phyloP scores from a whole-genome alignment of 2,329 filamentous ascomycete species.

The Sporothrix sp. region DNA sequence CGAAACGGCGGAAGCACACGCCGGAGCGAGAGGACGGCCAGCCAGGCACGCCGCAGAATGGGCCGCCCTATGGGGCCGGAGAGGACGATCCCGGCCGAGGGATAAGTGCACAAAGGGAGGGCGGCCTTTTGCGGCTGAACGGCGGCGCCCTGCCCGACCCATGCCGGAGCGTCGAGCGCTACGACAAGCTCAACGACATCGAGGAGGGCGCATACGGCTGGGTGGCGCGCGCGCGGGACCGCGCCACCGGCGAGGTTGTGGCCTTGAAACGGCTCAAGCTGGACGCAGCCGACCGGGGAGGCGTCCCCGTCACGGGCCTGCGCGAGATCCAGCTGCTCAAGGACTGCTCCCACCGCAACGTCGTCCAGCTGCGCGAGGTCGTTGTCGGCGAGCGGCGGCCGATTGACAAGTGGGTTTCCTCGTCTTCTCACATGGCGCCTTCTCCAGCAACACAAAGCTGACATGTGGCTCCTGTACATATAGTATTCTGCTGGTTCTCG shows the following conservation, averaged over 20 bases:
- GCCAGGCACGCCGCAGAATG: constrained; percentile 20
- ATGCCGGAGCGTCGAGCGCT: constrained; percentile 73
- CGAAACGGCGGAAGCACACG: constrained; percentile 52
- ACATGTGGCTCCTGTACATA: too few relatives aligned
- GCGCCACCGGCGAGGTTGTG: constrained; percentile 66
- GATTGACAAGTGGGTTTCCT: constrained; percentile 40
- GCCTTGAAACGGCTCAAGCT: constrained; percentile 92
- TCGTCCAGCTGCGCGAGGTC: constrained; percentile 74
- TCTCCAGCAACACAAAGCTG: too few relatives aligned
- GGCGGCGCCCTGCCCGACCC: constrained; percentile 52
- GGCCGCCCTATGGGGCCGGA: too few relatives aligned
- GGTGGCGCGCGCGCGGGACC: constrained; percentile 75
- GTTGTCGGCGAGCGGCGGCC: constrained; percentile 58
- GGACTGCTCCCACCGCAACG: constrained; percentile 69
- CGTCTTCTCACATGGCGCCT: too few relatives aligned
- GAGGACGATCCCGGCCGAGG: too few relatives aligned
- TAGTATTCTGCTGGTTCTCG: constrained; percentile 88
- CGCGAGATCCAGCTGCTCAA: constrained; percentile 88
- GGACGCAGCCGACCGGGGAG: constrained; percentile 60
- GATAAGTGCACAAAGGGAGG: constrained; percentile 10
- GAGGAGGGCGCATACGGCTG: constrained; percentile 95
- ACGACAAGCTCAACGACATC: constrained; percentile 89
- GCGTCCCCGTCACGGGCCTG: constrained; percentile 83
- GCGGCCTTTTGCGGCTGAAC: constrained; percentile 63
- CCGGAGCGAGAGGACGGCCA: constrained; percentile 29